Base-by-base conservation (phyloP, 805 yeast species). In the Wickerhamiella bombiphila region DNA sequence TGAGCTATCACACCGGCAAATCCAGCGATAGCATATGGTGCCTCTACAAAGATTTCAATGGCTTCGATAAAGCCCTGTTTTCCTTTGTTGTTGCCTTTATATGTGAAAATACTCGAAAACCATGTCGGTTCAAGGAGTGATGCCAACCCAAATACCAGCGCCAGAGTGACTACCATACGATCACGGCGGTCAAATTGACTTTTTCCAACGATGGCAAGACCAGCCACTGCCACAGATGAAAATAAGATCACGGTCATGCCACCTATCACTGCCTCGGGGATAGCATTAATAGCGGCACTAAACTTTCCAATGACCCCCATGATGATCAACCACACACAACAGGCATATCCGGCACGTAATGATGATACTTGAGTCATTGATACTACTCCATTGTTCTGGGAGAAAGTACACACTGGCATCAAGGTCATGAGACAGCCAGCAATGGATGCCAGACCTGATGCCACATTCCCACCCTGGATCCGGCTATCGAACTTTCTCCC, bases 311-410 rank as follows among this genome's bases (percentile, higher is more conserved):
- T 80, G 31, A 82, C 58, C 32, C 94, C 94, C 93, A 82, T 81
- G 43, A 83, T 55, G 38, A 83, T 52, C 48, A 82, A 60, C 63
- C 77, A 80, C 64, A 80, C 71, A 44, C 80, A 76, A 61, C 79
- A 70, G 75, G 80, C 76, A 58, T 72, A 75, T 26, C 86, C 94
- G 18, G 71, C 80, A 35, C 68, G 65, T 63, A 93, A 69, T 53
- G 80, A 76, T 36, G 93, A 94, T 63, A 93, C 81, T 56, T 80
- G 80, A 35, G 94, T 83, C 54, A 83, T 67, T 31, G 93, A 76
- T 47, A 83, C 81, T 41, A 83, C 93, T 66, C 94, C 94, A 57
- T 82, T 82, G 60, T 82, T 82, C 60, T 83, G 94, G 11, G 94
- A 93, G 63, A 83, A 83, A 0, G 88, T 77, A 8, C 91, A 76